Conservation (phyloP, 2,329 filamentous ascomycete genomes). For the Claviceps sp. region DNA sequence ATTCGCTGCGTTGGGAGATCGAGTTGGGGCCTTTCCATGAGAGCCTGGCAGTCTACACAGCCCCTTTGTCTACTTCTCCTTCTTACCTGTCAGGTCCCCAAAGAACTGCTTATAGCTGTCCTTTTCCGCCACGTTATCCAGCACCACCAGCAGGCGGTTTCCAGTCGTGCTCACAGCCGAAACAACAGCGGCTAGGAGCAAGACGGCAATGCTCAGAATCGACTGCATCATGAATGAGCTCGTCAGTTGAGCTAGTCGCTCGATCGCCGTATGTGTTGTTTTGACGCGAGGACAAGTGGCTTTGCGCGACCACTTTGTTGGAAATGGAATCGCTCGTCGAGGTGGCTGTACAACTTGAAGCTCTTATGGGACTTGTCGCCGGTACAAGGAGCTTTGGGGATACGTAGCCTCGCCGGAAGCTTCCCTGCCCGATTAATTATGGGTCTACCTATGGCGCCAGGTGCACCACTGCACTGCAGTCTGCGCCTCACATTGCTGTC, state of each 20-base stretch:
- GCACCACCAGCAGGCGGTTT: constrained; percentile 66
- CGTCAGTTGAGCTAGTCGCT: not conserved
- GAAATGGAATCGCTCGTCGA: not conserved
- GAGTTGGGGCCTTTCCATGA: not conserved
- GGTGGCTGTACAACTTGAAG: constrained; percentile 8
- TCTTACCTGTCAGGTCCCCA: constrained; percentile 54
- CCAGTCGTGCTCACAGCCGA: constrained; percentile 70
- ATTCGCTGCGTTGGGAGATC: not conserved
- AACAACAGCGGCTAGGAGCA: constrained; percentile 52
- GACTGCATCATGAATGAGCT: constrained; percentile 49
- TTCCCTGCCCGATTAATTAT: not conserved
- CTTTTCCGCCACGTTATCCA: constrained; percentile 74
- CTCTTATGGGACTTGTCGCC: constrained; percentile 6
- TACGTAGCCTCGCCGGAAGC: constrained; percentile 22
- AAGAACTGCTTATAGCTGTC: constrained; percentile 72
- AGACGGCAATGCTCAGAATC: constrained; percentile 54
- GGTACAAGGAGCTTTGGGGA: constrained; percentile 16
- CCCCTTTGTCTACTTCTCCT: not conserved
- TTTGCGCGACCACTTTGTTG: not conserved
- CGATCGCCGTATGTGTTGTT: not conserved
- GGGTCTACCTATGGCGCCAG: not conserved
- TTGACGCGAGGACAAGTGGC: not conserved
- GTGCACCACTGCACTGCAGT: too few species aligned
- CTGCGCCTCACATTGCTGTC: not conserved
- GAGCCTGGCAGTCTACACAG: not conserved